Conservation (phyloP, 768 basidiomycete species). For the Russula vinacea region DNA sequence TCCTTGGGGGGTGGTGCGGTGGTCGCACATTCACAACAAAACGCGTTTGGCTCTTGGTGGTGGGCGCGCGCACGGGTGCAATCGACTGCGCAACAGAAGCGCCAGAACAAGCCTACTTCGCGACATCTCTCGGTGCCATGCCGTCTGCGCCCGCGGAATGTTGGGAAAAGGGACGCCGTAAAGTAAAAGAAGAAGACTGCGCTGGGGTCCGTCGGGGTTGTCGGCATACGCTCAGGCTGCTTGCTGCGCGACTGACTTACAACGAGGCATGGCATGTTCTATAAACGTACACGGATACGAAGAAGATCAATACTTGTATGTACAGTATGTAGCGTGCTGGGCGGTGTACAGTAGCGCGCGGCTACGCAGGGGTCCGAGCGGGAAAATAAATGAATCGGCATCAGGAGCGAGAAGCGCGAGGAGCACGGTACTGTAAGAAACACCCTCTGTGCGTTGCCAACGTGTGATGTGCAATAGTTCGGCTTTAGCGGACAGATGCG, state of each 20-base stretch:
- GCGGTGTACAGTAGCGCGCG: background rate
- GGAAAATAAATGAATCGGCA: background rate
- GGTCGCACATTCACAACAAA: background rate
- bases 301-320: background rate
- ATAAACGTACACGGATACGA: constrained; percentile 15
- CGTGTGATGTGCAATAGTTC: background rate
- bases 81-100: background rate
- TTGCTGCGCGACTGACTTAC: background rate
- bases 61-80: too few relatives aligned
- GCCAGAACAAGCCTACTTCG: background rate
- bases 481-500: background rate
- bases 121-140: background rate
- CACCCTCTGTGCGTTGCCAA: background rate
- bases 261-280: constrained; percentile 6
- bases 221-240: background rate
- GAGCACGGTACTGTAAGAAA: background rate
- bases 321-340: background rate
- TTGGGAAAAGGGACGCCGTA: background rate
- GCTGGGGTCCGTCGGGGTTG: background rate
- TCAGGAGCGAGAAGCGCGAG: background rate
- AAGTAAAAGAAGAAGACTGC: background rate
- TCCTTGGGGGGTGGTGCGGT: background rate
- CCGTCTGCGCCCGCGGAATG: background rate
- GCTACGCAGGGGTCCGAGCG: background rate
- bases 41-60: too few relatives aligned